phyloP scores from a whole-genome alignment of 1,139 yeast genomes.

The Candida sojae region DNA sequence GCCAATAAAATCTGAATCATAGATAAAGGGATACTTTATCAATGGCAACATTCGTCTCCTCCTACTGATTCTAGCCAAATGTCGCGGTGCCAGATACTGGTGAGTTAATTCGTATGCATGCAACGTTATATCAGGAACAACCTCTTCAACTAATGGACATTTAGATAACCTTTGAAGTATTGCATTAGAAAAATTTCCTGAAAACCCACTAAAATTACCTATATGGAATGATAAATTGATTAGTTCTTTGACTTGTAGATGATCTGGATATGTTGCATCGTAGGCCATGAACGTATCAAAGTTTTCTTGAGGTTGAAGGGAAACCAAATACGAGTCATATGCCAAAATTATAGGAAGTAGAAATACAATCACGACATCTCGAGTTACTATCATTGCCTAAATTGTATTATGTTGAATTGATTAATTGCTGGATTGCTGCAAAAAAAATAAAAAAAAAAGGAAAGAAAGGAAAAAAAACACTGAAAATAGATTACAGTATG shows the following conservation, averaged over 20 bases:
- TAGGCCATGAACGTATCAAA: slow-evolving; percentile 40
- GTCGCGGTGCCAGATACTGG: slow-evolving; percentile 63
- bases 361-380: neutral
- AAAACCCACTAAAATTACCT: slow-evolving; percentile 65
- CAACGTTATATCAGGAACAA: slow-evolving; percentile 58
- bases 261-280: slow-evolving; percentile 33
- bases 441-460: neutral
- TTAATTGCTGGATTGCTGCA: neutral
- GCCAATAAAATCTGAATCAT: slow-evolving; percentile 25
- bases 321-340: slow-evolving; percentile 21
- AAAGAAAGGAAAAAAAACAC: neutral
- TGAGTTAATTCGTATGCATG: slow-evolving; percentile 40
- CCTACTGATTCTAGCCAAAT: slow-evolving; percentile 64
- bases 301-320: slow-evolving; percentile 27
- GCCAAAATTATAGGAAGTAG: neutral
- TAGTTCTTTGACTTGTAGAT: slow-evolving; percentile 40
- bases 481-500: too few relatives aligned
- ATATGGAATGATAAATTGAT: slow-evolving; percentile 51
- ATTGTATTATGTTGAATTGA: neutral
- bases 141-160: slow-evolving; percentile 53
- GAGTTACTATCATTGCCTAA: neutral
- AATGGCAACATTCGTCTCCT: slow-evolving; percentile 29
- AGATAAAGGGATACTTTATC: slow-evolving; percentile 23
- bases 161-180: slow-evolving; percentile 46
- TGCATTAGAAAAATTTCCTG: slow-evolving; percentile 55